These are phyloP conservation scores for Candida maesae DNA, from an alignment of 805 yeast genomes.

Conservation along the genomic window DNA sequence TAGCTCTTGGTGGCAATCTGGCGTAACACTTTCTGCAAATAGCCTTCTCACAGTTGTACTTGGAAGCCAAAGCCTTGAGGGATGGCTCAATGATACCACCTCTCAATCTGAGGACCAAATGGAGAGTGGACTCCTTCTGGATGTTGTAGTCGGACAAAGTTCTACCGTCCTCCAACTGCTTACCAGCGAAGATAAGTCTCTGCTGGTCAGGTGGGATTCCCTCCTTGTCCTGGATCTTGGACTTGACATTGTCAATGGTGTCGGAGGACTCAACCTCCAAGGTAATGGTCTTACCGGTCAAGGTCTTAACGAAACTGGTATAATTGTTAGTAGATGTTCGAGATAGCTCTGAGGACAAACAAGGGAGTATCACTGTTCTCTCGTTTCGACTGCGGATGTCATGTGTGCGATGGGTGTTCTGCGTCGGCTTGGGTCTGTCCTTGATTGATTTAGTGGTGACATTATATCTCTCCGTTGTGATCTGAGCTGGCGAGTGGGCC, in stretches of 20 bases:
- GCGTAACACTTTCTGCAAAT: constrained; percentile 99
- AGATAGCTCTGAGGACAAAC: not conserved
- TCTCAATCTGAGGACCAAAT: constrained; percentile 94
- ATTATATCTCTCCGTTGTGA: too few relatives aligned
- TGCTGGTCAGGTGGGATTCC: constrained; percentile 99
- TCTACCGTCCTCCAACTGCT: constrained; percentile 99
- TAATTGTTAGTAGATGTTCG: constrained; percentile 9
- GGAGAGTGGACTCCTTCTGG: constrained; percentile 98
- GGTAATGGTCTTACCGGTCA: constrained; percentile 93
- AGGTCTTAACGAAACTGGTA: constrained; percentile 70
- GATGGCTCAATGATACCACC: constrained; percentile 99
- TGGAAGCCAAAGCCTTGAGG: constrained; percentile 97
- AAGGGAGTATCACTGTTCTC: too few relatives aligned
- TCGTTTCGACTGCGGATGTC: too few relatives aligned
- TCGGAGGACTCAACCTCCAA: constrained; percentile 98
- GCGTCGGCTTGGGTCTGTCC: too few relatives aligned
- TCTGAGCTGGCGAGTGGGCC: too few relatives aligned
- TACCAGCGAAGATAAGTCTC: constrained; percentile 99
- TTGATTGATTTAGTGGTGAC: too few relatives aligned
- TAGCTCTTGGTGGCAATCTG: constrained; percentile 99
- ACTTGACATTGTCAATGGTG: constrained; percentile 97
- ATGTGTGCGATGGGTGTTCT: too few relatives aligned
- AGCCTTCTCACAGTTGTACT: constrained; percentile 99
- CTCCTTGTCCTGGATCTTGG: constrained; percentile 98
- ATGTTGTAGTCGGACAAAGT: constrained; percentile 99